Evolutionary conservation across 2,329 filamentous ascomycete species (phyloP), one percentile per base, ranked within the genome.

Genomic region (Clonostachys chloroleuca): DNA sequence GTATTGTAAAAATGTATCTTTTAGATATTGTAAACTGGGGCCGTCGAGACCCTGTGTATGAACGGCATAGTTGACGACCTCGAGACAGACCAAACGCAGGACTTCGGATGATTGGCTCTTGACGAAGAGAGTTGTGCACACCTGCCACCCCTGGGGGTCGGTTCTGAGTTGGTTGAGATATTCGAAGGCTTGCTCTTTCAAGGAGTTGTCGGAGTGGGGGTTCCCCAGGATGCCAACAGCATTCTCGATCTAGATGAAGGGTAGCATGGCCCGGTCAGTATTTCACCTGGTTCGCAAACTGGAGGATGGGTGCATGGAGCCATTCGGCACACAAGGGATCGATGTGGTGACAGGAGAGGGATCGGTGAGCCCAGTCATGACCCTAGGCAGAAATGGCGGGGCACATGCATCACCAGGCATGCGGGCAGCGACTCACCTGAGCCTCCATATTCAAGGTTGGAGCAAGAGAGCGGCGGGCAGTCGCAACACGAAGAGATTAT

Each of bases 201-300:
- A 77, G 55, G 75, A 70, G 60, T 81, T 83, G 67, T 92, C 83
- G 59, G 90, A 87, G 59, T 79, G 72, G 50, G 89, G 89, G 69
- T 92, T 86, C 74, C 85, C 94, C 68, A 90, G 89, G 72, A 97
- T 95, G 68, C 94, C 84, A 73, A 97, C 94, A 69, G 94, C 94
- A 73, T 89, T 92, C 73, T 94, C 88, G 68, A 96, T 85, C 89
- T 96, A 30, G 9, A 30, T 10, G 24, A 30, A 30, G 24, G 24
- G 24, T 9, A 30, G 24, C 24, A 30, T 30, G 24, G 24, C 24
- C 10, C 24, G 24, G 24, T 30, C 24, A 30, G 24, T 30, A 30
- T 30, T 30, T 9, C 3, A 30, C 8, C 24, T 30, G 24, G 24
- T 30, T 30, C 9, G 24, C 24, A 30, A 10, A 30, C 6, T 30